Percentiles rank a stretch among this genome's conserved stretches.
phyloP scores from a whole-genome alignment of 2,329 filamentous ascomycete genomes.

The Paracorniculantispora psalliotae region DNA sequence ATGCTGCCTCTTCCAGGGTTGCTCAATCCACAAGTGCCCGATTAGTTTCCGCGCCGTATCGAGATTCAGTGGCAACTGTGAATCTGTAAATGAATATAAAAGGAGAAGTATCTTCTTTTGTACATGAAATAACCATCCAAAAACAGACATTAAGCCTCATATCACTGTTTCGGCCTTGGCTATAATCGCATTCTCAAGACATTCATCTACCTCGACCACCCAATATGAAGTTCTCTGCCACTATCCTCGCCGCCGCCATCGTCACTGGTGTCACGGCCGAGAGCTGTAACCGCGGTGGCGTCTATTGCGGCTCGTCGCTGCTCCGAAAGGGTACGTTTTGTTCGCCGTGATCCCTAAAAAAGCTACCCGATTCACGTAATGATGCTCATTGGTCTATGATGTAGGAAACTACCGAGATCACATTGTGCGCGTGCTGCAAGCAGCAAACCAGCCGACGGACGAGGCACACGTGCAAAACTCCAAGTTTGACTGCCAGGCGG shows the following conservation, averaged over 20 bases:
- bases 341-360: not conserved
- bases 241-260: not conserved
- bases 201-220: too few relatives aligned
- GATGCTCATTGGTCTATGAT: not conserved
- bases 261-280: not conserved
- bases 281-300: slow-evolving; percentile 2
- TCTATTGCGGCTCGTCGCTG: slow-evolving; percentile 5
- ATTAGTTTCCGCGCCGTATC: too few relatives aligned
- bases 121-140: too few relatives aligned
- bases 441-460: not conserved
- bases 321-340: not conserved
- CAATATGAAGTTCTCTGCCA: not conserved
- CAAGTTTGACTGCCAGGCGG: not conserved
- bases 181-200: too few relatives aligned
- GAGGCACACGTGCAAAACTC: not conserved
- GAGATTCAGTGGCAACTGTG: too few relatives aligned
- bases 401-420: slow-evolving; percentile 1
- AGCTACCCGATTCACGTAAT: not conserved
- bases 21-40: too few relatives aligned
- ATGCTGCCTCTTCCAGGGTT: too few relatives aligned
- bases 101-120: too few relatives aligned
- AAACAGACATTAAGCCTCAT: too few relatives aligned
- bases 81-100: too few relatives aligned
- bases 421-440: not conserved
- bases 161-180: too few relatives aligned